Evolutionary conservation across 2,329 filamentous ascomycete species (phyloP).

Genomic region (Xylariaceae sp.): DNA sequence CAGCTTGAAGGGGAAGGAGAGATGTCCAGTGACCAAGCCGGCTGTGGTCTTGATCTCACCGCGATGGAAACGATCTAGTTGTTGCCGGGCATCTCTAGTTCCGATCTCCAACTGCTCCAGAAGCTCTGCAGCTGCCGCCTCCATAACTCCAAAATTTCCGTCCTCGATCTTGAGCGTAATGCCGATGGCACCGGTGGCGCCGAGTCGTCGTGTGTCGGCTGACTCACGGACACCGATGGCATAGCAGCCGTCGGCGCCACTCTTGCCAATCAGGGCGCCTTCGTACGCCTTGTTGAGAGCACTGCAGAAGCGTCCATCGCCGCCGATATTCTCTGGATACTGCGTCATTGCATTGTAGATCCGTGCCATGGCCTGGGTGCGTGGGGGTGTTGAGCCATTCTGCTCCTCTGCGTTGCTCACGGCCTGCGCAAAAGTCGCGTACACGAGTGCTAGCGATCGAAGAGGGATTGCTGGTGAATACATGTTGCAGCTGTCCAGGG

Average conservation of each 20-base stretch:
- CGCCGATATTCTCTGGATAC: not conserved
- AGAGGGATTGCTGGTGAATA: slow-evolving; percentile 1
- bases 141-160: not conserved
- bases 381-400: not conserved
- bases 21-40: not conserved
- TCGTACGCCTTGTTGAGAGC: not conserved
- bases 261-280: not conserved
- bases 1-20: not conserved
- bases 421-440: slow-evolving; percentile 1
- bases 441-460: not conserved
- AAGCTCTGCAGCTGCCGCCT: not conserved
- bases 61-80: not conserved
- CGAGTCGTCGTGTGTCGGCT: not conserved
- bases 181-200: not conserved
- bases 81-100: not conserved
- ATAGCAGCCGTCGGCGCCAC: not conserved
- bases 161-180: slow-evolving; percentile 1
- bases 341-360: not conserved
- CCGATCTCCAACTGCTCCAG: not conserved
- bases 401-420: not conserved
- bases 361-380: not conserved
- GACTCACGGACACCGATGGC: not conserved
- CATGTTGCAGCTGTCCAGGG: slow-evolving; percentile 2
- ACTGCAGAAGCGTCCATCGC: not conserved
- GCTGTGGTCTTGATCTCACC: not conserved